Percentiles rank a stretch among this genome's conserved stretches.
Conservation (phyloP, 176 grass and related monocot species). For the Puccinellia tenuiflora region DNA sequence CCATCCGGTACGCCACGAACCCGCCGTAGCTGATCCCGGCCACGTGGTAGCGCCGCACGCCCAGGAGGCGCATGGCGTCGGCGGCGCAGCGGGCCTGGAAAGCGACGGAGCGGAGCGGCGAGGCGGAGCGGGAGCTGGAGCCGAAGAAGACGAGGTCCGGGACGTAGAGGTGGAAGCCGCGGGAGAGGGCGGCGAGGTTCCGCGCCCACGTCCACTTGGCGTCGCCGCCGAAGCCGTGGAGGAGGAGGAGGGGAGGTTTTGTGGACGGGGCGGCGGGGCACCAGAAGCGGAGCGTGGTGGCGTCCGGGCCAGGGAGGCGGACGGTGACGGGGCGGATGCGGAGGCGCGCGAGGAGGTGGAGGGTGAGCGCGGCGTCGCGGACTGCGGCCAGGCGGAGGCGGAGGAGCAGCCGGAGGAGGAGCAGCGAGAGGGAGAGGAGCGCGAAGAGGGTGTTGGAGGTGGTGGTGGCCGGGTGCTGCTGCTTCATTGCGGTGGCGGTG, state of each 20-base stretch:
- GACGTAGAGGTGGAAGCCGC: conserved; percentile 61
- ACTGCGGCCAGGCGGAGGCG: conserved; percentile 51
- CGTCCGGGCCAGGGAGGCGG: background rate
- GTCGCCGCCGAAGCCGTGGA: conserved; percentile 74
- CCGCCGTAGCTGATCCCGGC: conserved; percentile 94
- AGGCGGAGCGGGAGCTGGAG: conserved; percentile 35
- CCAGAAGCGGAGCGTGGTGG: conserved; percentile 72
- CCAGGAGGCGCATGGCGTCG: conserved; percentile 68
- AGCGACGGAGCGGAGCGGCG: conserved; percentile 50
- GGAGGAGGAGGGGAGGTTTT: conserved; percentile 56
- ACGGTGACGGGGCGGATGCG: conserved; percentile 45
- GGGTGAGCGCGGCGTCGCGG: conserved; percentile 52
- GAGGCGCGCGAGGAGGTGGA: conserved; percentile 45
- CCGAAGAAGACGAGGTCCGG: conserved; percentile 95
- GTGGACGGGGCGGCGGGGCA: conserved; percentile 26
- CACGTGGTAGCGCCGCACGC: conserved; percentile 50
- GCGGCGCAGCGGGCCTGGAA: conserved; percentile 75
- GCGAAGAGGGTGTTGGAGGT: conserved; percentile 22
- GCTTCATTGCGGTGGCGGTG: conserved; percentile 23
- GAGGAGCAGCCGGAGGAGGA: conserved; percentile 42
- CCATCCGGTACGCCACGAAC: conserved; percentile 76
- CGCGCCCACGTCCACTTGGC: conserved; percentile 62
- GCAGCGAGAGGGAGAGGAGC: conserved; percentile 33
- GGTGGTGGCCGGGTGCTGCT: conserved; percentile 26
- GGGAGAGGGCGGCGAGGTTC: conserved; percentile 33